Evolutionary conservation across 495 filamentous ascomycete species (phyloP).

Genomic region (Penicillium lividum): DNA sequence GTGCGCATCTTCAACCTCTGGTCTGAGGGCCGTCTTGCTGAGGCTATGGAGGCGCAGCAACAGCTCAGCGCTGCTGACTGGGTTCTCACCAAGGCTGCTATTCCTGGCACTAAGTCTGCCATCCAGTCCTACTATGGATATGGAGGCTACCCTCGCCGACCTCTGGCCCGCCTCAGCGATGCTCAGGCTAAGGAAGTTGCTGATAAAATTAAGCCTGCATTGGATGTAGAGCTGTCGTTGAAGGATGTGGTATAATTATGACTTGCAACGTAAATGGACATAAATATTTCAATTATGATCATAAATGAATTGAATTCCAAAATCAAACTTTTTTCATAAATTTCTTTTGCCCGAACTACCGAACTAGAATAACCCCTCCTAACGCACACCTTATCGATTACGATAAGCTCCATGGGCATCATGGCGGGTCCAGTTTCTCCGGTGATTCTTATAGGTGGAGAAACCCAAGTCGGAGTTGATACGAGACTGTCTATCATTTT

Average conservation of each 20-base stretch:
- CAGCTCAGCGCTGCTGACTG: conserved; percentile 75
- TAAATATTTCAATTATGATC: background rate
- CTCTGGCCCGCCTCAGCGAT: conserved; percentile 63
- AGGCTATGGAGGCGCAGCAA: conserved; percentile 73
- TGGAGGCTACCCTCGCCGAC: conserved; percentile 74
- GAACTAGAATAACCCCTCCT: background rate
- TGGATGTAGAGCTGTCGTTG: conserved; percentile 62
- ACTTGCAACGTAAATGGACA: background rate
- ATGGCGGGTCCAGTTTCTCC: conserved; percentile 10
- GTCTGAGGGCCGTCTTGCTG: conserved; percentile 66
- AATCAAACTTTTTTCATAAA: no score
- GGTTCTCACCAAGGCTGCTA: conserved; percentile 82
- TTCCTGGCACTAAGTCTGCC: conserved; percentile 82
- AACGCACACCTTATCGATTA: conserved; percentile 2
- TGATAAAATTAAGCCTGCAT: conserved; percentile 65
- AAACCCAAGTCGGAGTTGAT: conserved; percentile 19
- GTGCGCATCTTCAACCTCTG: conserved; percentile 82
- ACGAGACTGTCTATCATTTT: conserved; percentile 14
- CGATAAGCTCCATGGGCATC: background rate
- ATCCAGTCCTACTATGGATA: conserved; percentile 85
- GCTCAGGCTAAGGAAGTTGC: conserved; percentile 57
- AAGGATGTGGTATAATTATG: conserved; percentile 38
- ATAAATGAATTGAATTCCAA: background rate
- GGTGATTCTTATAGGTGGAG: conserved; percentile 15
- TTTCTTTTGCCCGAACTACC: no score